These are phyloP conservation scores for Amanita exitialis DNA, from an alignment of 768 basidiomycete species.

Conservation along the genomic window DNA sequence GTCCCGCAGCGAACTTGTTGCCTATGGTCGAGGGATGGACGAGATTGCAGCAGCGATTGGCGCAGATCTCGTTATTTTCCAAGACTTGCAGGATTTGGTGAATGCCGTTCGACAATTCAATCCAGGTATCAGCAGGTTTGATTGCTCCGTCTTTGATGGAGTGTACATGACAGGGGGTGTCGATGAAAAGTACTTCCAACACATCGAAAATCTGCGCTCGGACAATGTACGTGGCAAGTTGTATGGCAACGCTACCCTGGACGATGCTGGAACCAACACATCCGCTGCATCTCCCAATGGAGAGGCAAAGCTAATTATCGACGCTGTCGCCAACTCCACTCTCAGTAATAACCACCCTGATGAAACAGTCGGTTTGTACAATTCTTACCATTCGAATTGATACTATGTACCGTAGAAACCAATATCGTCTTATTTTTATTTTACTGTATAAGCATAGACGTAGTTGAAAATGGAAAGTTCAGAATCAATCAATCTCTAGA, in stretches of 20 bases:
- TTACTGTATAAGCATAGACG: neutral
- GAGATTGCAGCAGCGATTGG: conserved; percentile 78
- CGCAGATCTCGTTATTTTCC: conserved; percentile 94
- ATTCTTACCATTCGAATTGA: conserved; percentile 4
- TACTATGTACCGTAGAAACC: neutral
- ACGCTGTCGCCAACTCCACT: neutral
- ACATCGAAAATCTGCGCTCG: conserved; percentile 68
- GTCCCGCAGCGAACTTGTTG: conserved; percentile 87
- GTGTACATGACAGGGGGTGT: conserved; percentile 95
- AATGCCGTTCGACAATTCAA: conserved; percentile 82
- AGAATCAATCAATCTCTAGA: neutral
- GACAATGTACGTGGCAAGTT: conserved; percentile 68
- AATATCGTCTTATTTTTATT: neutral
- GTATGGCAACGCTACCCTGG: conserved; percentile 2
- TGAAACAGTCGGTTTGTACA: conserved; percentile 6
- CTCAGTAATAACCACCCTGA: neutral
- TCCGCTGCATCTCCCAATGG: neutral
- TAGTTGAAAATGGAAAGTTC: too few species aligned
- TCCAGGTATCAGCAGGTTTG: conserved; percentile 64
- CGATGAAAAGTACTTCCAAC: conserved; percentile 67
- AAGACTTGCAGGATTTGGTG: conserved; percentile 83
- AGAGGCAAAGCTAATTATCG: neutral
- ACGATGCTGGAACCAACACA: neutral
- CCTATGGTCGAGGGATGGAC: conserved; percentile 59
- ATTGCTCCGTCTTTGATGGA: conserved; percentile 97